Evolutionary conservation across 1,284 basidiomycete genomes (phyloP), one percentile per base, ranked within the genome.

Genomic region (Tausonia pullulans): DNA sequence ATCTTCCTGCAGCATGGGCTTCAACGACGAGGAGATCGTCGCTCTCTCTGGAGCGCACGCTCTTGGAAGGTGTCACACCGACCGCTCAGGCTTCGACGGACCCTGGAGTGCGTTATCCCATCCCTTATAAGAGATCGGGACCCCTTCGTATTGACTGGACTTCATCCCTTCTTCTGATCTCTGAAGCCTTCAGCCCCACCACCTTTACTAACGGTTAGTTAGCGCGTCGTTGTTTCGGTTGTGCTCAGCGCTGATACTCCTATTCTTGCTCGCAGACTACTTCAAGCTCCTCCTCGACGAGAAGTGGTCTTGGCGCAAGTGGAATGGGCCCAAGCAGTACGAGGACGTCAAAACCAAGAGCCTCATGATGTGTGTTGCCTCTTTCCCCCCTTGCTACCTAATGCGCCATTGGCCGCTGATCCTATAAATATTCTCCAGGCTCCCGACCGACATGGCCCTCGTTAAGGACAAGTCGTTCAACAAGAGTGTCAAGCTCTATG

Each of bases 1-100:
- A 60, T 64, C 58, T 57, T 48, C 48, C 16, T 60, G 60, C 39
- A 65, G n/a, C 43, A 58, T 65, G 69, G 80, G 81, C 64, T 94
- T 97, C 82, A 90, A 95, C 76, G 95, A 98, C 79, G 90, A 93
- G 77, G 92, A 94, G 78, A 94, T 94, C 64, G 94, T 97, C 55
- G 50, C 50, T 44, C 41, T 53, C n/a, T 27, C n/a, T 14, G 60
- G 60, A 43, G 52, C 50, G 60, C 95, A 98, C 75, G 92, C 92
- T 68, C 84, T 98, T 59, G 94, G 94, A 54, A 88, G 95, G 74
- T 95, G 92, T 82, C 95, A 98, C 81, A 69, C 77, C 81, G 72
- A 75, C 72, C 84, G 87, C 69, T 91, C 88, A 66, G 90, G 90
- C 52, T 94, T 87, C 76, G 87, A 90, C 3, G 93, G 91, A 11